phyloP scores from a whole-genome alignment of 176 grass and related monocot genomes.

The Luzula sylvatica region DNA sequence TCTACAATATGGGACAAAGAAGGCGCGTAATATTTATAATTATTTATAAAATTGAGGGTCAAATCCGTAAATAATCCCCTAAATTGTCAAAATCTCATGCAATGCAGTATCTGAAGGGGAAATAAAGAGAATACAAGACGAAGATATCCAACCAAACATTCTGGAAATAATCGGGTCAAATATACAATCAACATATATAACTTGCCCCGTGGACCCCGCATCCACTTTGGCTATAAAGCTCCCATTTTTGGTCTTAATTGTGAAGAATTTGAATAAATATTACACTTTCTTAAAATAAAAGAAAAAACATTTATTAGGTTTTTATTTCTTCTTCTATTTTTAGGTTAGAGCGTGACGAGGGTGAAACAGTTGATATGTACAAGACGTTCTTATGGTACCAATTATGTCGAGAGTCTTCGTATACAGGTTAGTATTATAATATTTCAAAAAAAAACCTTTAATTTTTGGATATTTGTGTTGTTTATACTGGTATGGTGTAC shows the following conservation, averaged over 20 bases:
- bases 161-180: conserved; percentile 90
- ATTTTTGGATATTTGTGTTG: background rate
- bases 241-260: conserved; percentile 60
- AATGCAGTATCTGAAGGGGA: conserved; percentile 68
- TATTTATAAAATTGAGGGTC: background rate
- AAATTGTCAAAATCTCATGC: background rate
- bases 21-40: conserved; percentile 35
- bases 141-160: conserved; percentile 89
- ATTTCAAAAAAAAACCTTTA: too few species aligned
- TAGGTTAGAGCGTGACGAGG: conserved; percentile 56
- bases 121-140: conserved; percentile 75
- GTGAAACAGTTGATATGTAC: conserved; percentile 92
- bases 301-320: background rate
- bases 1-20: conserved; percentile 99
- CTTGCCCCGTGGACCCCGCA: conserved; percentile 68
- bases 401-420: conserved; percentile 75
- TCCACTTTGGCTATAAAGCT: conserved; percentile 93
- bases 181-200: conserved; percentile 96
- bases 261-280: conserved; percentile 95
- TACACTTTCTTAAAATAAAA: conserved; percentile 30
- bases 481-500: background rate
- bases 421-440: conserved; percentile 37
- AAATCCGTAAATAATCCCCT: background rate
- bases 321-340: background rate
- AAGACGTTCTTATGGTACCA: conserved; percentile 73